Base-by-base conservation (phyloP, 2,329 filamentous ascomycete genomes). In the Aspergillus spinulosporus region DNA sequence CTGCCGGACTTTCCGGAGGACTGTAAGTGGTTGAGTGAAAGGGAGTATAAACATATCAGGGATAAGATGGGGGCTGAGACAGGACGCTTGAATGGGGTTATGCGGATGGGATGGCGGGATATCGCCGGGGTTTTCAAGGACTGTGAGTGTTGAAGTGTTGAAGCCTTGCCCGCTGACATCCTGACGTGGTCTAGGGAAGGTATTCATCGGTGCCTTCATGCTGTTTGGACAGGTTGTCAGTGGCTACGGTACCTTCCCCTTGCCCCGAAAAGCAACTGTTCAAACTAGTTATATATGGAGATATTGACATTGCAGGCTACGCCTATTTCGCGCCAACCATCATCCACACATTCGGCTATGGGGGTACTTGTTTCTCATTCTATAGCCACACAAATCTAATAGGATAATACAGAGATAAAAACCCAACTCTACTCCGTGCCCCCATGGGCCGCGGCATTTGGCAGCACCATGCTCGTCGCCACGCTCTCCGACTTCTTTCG, bases 161-260 rank as follows among this genome's bases (percentile, higher is more conserved):
- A 21, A 21, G 21, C 21, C 21, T 21, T 21, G 21, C 21, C 21
- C 21, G 21, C 21, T 21, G 21, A 21, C 21, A 21, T 21, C 8
- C 64, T 68, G 32, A 68, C 55, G 4, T 7, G 8, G 29, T 37
- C 12, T 46, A 76, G 73, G 73, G 64, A 90, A 89, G 71, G 80
- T 92, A 63, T 82, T 89, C 64, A 70, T 90, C 5, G 89, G 87
- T 34, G 88, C 87, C 0, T 80, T 91, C 71, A 91, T 92, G 88
- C 91, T 92, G 73, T 86, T 92, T 65, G 88, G 88, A 5, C 79
- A 92, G 59, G 85, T 91, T 60, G 87, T 92, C 1, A 87, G 88
- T 0, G 88, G 87, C 0, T 91, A 91, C 68, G 80, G 86, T 64
- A 61, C 39, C 60, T 60, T 31, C 5, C 21, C 31, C 2, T 7